Evolutionary conservation across 2,329 filamentous ascomycete genomes (phyloP), one percentile per base, ranked within the genome.

Genomic region (Exserohilum rostratum): DNA sequence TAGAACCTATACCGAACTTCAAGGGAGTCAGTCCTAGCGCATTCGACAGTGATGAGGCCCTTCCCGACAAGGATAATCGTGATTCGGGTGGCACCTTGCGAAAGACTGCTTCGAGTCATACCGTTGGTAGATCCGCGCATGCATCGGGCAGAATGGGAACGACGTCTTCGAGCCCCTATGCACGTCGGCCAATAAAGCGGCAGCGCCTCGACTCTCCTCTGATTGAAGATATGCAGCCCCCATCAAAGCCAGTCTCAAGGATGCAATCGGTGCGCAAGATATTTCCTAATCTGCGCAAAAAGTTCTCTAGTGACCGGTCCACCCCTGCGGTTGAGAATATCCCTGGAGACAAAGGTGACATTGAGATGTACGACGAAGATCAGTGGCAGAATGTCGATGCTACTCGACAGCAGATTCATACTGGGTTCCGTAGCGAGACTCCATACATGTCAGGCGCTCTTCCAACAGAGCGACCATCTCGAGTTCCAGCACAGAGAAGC

Each of bases 151-250:
- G 58, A 34, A 27, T 42, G 45, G 50, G 49, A 9, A 49, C 30
- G 12, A 43, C 39, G 6, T 40, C 53, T 10, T 56, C 55, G 2
- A 61, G 57, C 22, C 49, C 59, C 3, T 59, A 64, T 15, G 27
- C 31, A 13, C 59, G 62, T 18, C 65, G 70, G 6, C 68, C 71
- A 6, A 18, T 55, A 7, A 74, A 73, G 55, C 66, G 71, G 33
- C 65, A 67, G 33, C 72, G 76, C 37, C 55, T 72, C 5, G 71
- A 74, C 25, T 69, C 70, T 3, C 57, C 63, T 27, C 54, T 65
- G 6, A 61, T 64, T n/a, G 48, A 54, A 12, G 48, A 57, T 10
- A 79, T 78, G 76, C 76, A 75, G 34, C 76, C 76, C 4, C 76
- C 76, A 10, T 20, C 60, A 11, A 68, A 70, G 43, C 59, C 67